Evolutionary conservation across 768 basidiomycete species (phyloP), one percentile per base, ranked within the genome.

Genomic region (Boletus fagicola): DNA sequence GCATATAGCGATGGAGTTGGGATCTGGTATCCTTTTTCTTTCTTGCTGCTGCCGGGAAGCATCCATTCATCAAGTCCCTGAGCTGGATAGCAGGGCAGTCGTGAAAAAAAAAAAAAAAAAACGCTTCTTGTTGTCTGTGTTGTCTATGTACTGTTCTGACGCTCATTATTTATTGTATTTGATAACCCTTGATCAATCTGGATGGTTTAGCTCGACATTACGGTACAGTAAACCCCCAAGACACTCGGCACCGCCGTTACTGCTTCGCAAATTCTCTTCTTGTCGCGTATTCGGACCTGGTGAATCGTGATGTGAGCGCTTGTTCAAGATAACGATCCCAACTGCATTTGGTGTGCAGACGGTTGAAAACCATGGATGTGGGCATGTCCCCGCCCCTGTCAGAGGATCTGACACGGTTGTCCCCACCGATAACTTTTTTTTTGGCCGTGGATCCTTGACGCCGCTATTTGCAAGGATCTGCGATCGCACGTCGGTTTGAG

Each of bases 391-490:
- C 39, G 11, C 39, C 39, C 39, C 39, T 40, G 39, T 40, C 39
- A 20, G 20, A n/a, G n/a, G 38, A 38, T 18, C 4, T 38, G 38
- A 18, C 38, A 18, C 38, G 1, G 15, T 7, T 40, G 39, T 40
- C 39, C 22, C 43, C 28, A 46, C 45, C 45, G 45, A 24, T 15
- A 44, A 44, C 20, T 24, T 22, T 40, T n/a, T 40, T 40, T 35
- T 35, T 13, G 13, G 40, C n/a, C 30, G n/a, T 5, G 30, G 30
- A 48, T 30, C 30, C n/a, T 33, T 8, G 40, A 18, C 16, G 54
- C 10, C 20, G 30, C 11, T 46, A 53, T 59, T 60, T 59, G 57
- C 58, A 51, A 59, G 31, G 51, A 55, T 54, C 47, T 60, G 31
- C 50, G 55, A 56, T 56, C 39, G 13, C 26, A 33, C 22, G 35